Conservation (phyloP, 1,284 basidiomycete species). For the Ganoderma sinense region DNA sequence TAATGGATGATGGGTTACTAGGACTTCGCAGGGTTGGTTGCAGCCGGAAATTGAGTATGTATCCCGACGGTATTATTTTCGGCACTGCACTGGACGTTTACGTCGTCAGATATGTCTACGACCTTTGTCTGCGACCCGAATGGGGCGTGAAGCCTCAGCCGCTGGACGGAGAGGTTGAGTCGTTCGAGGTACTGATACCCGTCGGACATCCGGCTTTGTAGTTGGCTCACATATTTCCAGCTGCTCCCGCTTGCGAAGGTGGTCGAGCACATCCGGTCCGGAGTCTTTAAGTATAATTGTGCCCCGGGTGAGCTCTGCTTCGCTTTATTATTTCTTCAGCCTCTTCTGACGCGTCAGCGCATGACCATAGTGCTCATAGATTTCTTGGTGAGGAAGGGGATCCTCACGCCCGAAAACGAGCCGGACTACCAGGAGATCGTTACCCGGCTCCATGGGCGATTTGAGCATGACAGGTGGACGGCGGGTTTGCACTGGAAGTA, state of each 20-base stretch:
- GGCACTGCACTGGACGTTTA: neutral
- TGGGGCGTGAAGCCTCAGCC: slow-evolving; percentile 70
- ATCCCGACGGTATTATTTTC: neutral
- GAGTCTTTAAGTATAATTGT: slow-evolving; percentile 89
- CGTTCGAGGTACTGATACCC: slow-evolving; percentile 68
- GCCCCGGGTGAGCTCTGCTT: slow-evolving; percentile 61
- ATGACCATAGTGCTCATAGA: slow-evolving; percentile 74
- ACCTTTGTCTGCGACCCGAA: slow-evolving; percentile 71
- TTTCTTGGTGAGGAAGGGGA: slow-evolving; percentile 81
- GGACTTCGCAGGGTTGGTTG: slow-evolving; percentile 65
- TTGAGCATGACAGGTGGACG: slow-evolving; percentile 68
- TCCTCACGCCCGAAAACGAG: slow-evolving; percentile 82
- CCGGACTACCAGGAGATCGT: slow-evolving; percentile 76
- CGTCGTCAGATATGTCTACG: slow-evolving; percentile 75
- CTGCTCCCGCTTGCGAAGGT: slow-evolving; percentile 65
- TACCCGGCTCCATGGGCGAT: slow-evolving; percentile 74
- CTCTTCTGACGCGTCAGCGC: slow-evolving; percentile 1
- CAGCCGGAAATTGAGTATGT: slow-evolving; percentile 88
- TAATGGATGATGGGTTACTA: slow-evolving; percentile 59
- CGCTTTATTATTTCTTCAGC: neutral
- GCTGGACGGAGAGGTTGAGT: slow-evolving; percentile 92
- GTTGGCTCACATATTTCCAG: slow-evolving; percentile 44
- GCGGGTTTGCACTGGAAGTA: neutral
- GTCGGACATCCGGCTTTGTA: neutral
- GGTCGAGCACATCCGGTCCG: slow-evolving; percentile 61